These are phyloP conservation scores for Dictyostelium firmibasis DNA, from an alignment of 78 protist species.

Conservation along the genomic window DNA sequence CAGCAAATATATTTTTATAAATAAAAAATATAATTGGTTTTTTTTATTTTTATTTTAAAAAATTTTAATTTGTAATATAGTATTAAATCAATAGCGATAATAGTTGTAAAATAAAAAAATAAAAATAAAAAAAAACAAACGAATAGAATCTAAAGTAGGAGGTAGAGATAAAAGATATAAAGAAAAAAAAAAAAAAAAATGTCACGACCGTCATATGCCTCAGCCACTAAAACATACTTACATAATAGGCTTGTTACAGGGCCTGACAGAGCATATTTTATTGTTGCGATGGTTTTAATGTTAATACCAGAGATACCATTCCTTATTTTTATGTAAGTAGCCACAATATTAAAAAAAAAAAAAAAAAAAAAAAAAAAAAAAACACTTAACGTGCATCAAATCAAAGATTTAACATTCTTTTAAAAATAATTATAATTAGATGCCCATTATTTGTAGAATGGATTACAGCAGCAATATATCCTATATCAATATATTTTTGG, in stretches of 20 bases:
- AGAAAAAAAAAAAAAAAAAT: not conserved
- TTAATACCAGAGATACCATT: conserved; percentile 78
- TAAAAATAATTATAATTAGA: not conserved
- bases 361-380: not conserved
- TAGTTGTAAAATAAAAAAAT: not conserved
- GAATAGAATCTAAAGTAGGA: not conserved
- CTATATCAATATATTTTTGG: conserved; percentile 65
- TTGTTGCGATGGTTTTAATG: conserved; percentile 28
- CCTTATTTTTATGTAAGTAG: conserved; percentile 55
- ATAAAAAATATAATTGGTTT: not conserved
- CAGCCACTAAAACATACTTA: conserved; percentile 20
- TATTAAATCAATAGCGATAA: not conserved
- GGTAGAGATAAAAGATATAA: no score
- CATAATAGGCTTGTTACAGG: conserved; percentile 71
- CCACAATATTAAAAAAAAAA: not conserved
- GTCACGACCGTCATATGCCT: conserved; percentile 27
- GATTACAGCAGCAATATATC: conserved; percentile 49
- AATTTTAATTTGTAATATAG: not conserved
- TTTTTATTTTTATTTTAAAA: not conserved
- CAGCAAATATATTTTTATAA: not conserved
- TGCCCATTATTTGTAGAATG: conserved; percentile 77
- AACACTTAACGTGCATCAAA: no score
- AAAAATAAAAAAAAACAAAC: not conserved
- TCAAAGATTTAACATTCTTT: no score
- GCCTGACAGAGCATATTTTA: conserved; percentile 63